phyloP scores from a whole-genome alignment of 768 basidiomycete species.

The Mycena capillaripes region DNA sequence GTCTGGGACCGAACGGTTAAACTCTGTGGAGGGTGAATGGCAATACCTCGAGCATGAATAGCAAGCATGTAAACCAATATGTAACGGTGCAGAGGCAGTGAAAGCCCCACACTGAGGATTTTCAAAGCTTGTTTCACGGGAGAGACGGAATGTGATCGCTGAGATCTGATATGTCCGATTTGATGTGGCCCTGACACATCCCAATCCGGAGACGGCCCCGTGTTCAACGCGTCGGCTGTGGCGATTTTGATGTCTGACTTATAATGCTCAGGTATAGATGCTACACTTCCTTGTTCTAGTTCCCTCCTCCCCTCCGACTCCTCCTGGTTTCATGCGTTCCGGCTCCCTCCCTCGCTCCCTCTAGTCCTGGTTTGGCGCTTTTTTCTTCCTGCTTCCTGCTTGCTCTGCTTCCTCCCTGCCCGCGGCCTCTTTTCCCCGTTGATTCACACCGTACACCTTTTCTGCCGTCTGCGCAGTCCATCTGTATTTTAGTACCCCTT shows the following conservation, averaged over 20 bases:
- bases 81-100: slow-evolving; percentile 3
- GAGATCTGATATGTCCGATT: slow-evolving; percentile 16
- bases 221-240: slow-evolving; percentile 33
- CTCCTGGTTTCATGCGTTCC: slow-evolving; percentile 38
- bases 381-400: slow-evolving; percentile 41
- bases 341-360: slow-evolving; percentile 40
- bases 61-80: too few species aligned
- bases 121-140: background rate
- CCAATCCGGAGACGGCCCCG: slow-evolving; percentile 23
- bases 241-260: slow-evolving; percentile 22
- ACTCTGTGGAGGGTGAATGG: background rate
- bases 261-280: slow-evolving; percentile 27
- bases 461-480: slow-evolving; percentile 38
- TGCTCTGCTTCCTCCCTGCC: slow-evolving; percentile 30
- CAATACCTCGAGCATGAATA: too few species aligned
- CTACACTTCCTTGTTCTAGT: slow-evolving; percentile 21
- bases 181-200: slow-evolving; percentile 31
- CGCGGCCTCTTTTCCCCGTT: slow-evolving; percentile 49
- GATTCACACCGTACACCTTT: slow-evolving; percentile 43
- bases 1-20: background rate
- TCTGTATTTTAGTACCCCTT: slow-evolving; percentile 50
- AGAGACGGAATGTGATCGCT: slow-evolving; percentile 4
- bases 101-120: background rate
- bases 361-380: slow-evolving; percentile 41
- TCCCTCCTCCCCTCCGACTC: slow-evolving; percentile 33